These are phyloP conservation scores for Collybia nuda DNA, from an alignment of 768 basidiomycete species.

Conservation along the genomic window DNA sequence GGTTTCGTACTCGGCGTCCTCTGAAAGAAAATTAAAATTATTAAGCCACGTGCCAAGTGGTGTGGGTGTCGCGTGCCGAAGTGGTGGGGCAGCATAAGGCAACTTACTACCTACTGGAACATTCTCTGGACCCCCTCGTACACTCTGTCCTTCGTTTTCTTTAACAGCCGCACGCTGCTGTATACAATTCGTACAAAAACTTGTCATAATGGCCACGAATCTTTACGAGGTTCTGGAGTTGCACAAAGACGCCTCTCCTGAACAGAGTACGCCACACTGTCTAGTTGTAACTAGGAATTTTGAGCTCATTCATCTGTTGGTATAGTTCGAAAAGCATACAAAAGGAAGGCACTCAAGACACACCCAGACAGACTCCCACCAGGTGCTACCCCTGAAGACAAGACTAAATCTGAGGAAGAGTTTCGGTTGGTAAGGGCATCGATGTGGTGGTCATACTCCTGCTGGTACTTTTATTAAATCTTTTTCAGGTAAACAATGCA, in stretches of 20 bases:
- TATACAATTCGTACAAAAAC: background rate
- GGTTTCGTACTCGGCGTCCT: no score
- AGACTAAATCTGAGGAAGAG: slow-evolving; percentile 57
- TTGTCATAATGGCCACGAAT: slow-evolving; percentile 40
- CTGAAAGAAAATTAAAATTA: background rate
- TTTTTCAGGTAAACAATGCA: slow-evolving; percentile 65
- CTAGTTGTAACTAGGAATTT: background rate
- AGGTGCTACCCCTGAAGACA: slow-evolving; percentile 57
- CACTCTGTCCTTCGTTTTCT: background rate
- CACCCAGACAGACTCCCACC: slow-evolving; percentile 73
- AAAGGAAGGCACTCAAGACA: slow-evolving; percentile 65
- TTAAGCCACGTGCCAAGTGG: slow-evolving; percentile 4
- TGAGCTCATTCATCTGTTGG: background rate
- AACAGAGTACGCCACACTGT: slow-evolving; percentile 56
- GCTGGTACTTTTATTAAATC: slow-evolving; percentile 2
- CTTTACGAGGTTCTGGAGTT: slow-evolving; percentile 69
- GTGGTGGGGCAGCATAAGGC: no score
- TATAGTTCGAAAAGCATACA: slow-evolving; percentile 79
- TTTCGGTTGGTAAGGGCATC: slow-evolving; percentile 33
- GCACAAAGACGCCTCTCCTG: slow-evolving; percentile 49
- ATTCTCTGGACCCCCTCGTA: slow-evolving; percentile 14
- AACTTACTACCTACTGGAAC: slow-evolving; percentile 26
- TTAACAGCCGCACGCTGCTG: background rate
- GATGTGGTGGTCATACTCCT: background rate
- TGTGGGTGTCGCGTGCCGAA: slow-evolving; percentile 20